Conservation (phyloP, 306 rosid genomes). For the Quillaja saponaria region DNA sequence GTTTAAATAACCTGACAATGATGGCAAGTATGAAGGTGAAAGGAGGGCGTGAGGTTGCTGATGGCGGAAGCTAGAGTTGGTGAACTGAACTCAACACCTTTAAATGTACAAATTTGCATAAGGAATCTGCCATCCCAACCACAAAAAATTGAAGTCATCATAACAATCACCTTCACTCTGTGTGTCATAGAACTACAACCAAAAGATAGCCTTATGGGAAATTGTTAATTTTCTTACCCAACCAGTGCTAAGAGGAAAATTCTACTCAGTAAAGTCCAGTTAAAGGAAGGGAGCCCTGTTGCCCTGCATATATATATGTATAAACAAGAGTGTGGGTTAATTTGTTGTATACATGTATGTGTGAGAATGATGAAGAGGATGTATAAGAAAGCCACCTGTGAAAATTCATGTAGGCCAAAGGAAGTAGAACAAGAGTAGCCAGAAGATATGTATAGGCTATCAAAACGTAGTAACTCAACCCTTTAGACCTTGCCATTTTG, state of each 20-base stretch:
- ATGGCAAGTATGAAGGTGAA: slow-evolving; percentile 36
- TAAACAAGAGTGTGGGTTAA: too few species aligned
- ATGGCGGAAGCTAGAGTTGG: slow-evolving; percentile 36
- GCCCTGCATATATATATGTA: slow-evolving; percentile 20
- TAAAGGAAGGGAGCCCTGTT: slow-evolving; percentile 29
- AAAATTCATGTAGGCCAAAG: slow-evolving; percentile 29
- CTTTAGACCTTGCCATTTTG: slow-evolving; percentile 52
- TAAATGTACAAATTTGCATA: slow-evolving; percentile 18
- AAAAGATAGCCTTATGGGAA: background rate
- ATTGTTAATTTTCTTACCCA: slow-evolving; percentile 33
- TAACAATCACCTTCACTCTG: too few species aligned
- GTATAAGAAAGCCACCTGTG: slow-evolving; percentile 30
- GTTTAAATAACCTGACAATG: slow-evolving; percentile 32
- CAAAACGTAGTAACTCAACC: slow-evolving; percentile 40
- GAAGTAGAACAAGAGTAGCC: slow-evolving; percentile 39
- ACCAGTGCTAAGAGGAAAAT: slow-evolving; percentile 21
- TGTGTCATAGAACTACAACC: too few species aligned
- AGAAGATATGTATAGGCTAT: slow-evolving; percentile 30
- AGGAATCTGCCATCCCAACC: slow-evolving; percentile 20
- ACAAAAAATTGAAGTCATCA: background rate
- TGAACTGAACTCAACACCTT: slow-evolving; percentile 37
- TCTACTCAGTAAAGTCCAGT: slow-evolving; percentile 13
- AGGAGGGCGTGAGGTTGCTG: slow-evolving; percentile 35
- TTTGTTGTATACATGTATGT: background rate
- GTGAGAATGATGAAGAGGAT: background rate